Conservation (phyloP, 169 alveolate genomes). For the Plasmodium inui region DNA sequence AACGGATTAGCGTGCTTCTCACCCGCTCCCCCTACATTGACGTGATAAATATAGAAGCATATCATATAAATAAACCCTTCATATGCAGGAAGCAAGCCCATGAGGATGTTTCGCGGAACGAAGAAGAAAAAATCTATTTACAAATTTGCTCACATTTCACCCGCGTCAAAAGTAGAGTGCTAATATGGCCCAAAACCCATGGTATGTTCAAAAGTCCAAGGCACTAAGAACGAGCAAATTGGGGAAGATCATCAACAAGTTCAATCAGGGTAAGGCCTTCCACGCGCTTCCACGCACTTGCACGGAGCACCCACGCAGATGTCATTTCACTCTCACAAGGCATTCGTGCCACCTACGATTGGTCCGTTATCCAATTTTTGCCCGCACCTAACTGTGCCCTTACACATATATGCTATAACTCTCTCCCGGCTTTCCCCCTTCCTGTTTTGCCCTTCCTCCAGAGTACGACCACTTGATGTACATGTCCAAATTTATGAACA, state of each 20-base stretch:
- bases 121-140: background rate
- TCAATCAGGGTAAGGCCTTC: conserved; percentile 16
- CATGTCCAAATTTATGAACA: conserved; percentile 31
- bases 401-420: background rate
- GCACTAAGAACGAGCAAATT: conserved; percentile 45
- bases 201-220: conserved; percentile 50
- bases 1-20: background rate
- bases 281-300: background rate
- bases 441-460: background rate
- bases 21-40: background rate
- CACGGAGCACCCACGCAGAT: background rate
- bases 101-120: conserved; percentile 6
- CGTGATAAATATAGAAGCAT: background rate
- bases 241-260: conserved; percentile 52
- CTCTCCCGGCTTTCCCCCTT: background rate
- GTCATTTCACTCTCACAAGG: background rate
- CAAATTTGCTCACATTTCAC: background rate
- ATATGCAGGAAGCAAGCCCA: background rate
- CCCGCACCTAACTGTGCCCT: background rate
- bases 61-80: background rate
- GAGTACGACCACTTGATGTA: conserved; percentile 51
- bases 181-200: conserved; percentile 73
- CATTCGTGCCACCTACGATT: background rate
- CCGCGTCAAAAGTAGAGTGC: background rate
- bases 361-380: background rate